These are phyloP conservation scores for Neurospora sp. DNA, from an alignment of 2,329 filamentous ascomycete genomes.

Conservation along the genomic window DNA sequence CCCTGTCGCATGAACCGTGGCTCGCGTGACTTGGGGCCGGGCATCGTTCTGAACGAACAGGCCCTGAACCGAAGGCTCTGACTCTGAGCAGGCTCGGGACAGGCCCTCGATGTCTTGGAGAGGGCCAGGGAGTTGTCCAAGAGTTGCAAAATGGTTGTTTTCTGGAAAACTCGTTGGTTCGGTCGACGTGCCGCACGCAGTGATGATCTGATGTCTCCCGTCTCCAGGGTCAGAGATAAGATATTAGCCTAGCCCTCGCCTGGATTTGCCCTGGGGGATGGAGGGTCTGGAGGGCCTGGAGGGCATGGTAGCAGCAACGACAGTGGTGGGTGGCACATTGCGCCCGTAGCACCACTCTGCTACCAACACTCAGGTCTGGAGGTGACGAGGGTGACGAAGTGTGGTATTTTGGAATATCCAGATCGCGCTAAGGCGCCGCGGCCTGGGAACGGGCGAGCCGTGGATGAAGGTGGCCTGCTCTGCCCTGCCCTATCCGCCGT, in stretches of 20 bases:
- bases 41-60: background rate
- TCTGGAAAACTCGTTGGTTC: background rate
- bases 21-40: background rate
- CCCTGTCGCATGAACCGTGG: background rate
- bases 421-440: background rate
- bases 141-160: background rate
- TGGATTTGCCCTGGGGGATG: background rate
- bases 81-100: background rate
- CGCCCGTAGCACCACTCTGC: background rate
- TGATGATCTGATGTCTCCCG: background rate
- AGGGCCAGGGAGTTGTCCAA: background rate
- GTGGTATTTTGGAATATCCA: background rate
- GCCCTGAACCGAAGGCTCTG: background rate
- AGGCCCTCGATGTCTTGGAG: background rate
- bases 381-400: background rate
- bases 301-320: background rate
- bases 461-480: background rate
- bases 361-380: background rate
- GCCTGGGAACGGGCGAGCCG: background rate
- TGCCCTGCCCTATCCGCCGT: background rate
- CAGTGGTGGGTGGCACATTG: background rate
- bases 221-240: background rate
- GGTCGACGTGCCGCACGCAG: background rate
- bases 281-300: background rate
- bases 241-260: background rate